These are phyloP conservation scores for Pleurotus djamor DNA, from an alignment of 768 basidiomycete species.

Conservation along the genomic window DNA sequence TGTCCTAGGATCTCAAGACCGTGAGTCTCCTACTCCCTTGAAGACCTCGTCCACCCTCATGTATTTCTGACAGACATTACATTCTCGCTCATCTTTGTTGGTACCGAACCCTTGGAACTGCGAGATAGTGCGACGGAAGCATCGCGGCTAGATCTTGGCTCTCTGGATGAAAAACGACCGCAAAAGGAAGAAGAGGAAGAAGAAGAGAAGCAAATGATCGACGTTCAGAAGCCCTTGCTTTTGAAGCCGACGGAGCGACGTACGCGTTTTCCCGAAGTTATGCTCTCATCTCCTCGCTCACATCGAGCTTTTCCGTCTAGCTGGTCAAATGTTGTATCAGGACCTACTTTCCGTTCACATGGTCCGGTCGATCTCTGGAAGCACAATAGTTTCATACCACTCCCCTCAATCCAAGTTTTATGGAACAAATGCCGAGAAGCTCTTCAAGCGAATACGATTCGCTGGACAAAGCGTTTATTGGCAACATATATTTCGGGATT, in stretches of 20 bases:
- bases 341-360: constrained; percentile 57
- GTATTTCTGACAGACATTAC: background rate
- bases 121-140: too few relatives aligned
- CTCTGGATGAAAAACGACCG: too few relatives aligned
- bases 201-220: constrained; percentile 36
- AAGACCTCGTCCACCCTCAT: background rate
- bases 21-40: constrained; percentile 24
- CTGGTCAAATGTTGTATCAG: constrained; percentile 30
- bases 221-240: constrained; percentile 48
- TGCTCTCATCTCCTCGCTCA: background rate
- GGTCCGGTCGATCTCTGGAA: constrained; percentile 35
- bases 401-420: constrained; percentile 24
- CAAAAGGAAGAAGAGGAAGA: constrained; percentile 11
- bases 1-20: constrained; percentile 26
- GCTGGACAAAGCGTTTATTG: constrained; percentile 44
- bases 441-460: constrained; percentile 33
- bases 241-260: background rate
- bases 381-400: constrained; percentile 45
- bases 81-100: background rate
- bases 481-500: constrained; percentile 36
- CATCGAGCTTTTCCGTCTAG: constrained; percentile 13
- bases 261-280: constrained; percentile 30
- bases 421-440: constrained; percentile 28
- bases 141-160: too few relatives aligned
- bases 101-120: background rate